These are phyloP conservation scores for Sporothrix variecibatus DNA, from an alignment of 2,329 filamentous ascomycete species.

Conservation along the genomic window DNA sequence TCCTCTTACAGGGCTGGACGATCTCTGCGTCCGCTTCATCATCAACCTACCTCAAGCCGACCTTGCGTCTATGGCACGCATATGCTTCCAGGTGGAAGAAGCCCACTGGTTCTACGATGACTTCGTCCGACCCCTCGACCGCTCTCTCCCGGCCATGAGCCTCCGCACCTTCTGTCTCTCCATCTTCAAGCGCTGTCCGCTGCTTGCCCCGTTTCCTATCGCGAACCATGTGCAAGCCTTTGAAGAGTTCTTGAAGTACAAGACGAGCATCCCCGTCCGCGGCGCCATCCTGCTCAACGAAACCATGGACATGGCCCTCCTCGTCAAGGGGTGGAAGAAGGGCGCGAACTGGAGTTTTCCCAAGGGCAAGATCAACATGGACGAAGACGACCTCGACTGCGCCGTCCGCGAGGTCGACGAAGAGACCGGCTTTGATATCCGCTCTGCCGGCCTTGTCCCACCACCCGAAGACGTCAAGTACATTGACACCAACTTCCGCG, in stretches of 20 bases:
- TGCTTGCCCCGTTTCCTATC: slow-evolving; percentile 77
- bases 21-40: slow-evolving; percentile 96
- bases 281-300: slow-evolving; percentile 92
- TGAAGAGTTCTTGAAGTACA: slow-evolving; percentile 90
- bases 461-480: slow-evolving; percentile 72
- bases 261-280: slow-evolving; percentile 88
- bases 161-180: slow-evolving; percentile 82
- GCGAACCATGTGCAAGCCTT: slow-evolving; percentile 82
- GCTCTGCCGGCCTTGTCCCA: slow-evolving; percentile 72
- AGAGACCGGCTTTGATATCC: slow-evolving; percentile 88
- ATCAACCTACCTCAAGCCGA: slow-evolving; percentile 94
- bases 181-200: slow-evolving; percentile 92
- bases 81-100: slow-evolving; percentile 98
- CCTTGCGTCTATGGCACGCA: slow-evolving; percentile 83
- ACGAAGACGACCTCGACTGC: slow-evolving; percentile 91
- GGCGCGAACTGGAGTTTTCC: slow-evolving; percentile 96
- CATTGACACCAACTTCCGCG: slow-evolving; percentile 85
- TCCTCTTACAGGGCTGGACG: slow-evolving; percentile 75
- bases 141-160: slow-evolving; percentile 79
- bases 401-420: slow-evolving; percentile 93
- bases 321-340: slow-evolving; percentile 99
- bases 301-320: slow-evolving; percentile 87
- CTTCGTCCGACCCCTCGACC: slow-evolving; percentile 89
- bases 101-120: slow-evolving; percentile 99
- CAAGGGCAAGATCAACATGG: slow-evolving; percentile 95